Percentiles rank a stretch among this genome's conserved stretches.
phyloP scores from a whole-genome alignment of 805 yeast species.

The Middelhovenomyces tepae region DNA sequence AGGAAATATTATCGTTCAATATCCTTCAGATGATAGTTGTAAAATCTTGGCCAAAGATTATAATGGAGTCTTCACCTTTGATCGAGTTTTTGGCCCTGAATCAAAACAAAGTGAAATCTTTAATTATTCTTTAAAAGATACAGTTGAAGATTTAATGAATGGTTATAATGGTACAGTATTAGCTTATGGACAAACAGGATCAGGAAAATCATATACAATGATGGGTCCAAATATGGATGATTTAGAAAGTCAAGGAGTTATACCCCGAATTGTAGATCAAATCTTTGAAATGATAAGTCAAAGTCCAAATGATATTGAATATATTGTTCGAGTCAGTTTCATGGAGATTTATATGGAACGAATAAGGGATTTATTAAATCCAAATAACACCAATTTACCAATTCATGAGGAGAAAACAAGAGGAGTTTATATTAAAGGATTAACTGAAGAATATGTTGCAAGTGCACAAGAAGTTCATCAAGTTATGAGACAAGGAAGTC shows the following conservation, averaged over 20 bases:
- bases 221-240: conserved; percentile 42
- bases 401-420: conserved; percentile 57
- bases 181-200: conserved; percentile 74
- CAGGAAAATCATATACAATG: conserved; percentile 74
- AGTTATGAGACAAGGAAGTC: conserved; percentile 51
- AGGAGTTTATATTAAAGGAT: conserved; percentile 66
- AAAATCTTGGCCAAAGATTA: conserved; percentile 21
- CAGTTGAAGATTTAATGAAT: conserved; percentile 58
- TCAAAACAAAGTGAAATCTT: conserved; percentile 52
- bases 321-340: conserved; percentile 58
- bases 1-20: conserved; percentile 19
- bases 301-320: conserved; percentile 46
- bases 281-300: conserved; percentile 48
- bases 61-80: conserved; percentile 43
- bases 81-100: conserved; percentile 47
- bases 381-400: conserved; percentile 32
- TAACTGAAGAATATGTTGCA: conserved; percentile 53
- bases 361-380: conserved; percentile 58
- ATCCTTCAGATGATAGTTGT: conserved; percentile 21
- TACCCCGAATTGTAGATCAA: conserved; percentile 62
- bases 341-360: conserved; percentile 79
- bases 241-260: conserved; percentile 48
- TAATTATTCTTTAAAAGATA: conserved; percentile 47
- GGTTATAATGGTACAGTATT: conserved; percentile 75
- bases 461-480: conserved; percentile 49